Evolutionary conservation across 1,284 basidiomycete species (phyloP), one percentile per base, ranked within the genome.

Genomic region (Moesziomyces sp.): DNA sequence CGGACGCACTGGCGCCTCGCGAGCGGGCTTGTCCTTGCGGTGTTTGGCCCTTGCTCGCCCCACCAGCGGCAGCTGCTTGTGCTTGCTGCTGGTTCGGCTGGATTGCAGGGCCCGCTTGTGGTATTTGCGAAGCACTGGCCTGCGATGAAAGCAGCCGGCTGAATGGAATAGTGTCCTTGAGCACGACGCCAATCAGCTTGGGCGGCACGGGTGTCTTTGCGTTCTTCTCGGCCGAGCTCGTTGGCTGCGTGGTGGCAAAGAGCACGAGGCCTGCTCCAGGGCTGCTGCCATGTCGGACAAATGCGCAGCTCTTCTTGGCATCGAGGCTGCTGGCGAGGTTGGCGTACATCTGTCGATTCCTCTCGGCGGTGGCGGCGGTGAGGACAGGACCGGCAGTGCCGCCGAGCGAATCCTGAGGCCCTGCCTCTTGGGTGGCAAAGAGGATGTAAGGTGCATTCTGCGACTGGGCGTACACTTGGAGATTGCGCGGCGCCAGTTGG

Each of bases 261-360:
- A 80, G 43, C 24, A 77, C 73, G 49, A 77, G 42, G 10, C 79
- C 79, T 13, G 71, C 74, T 0, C 66, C 74, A 1, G 74, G 56
- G 19, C 42, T 64, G 24, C 60, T 47, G 3, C 72, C 75, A 50
- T 77, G 76, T n/a, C 71, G 46, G 4, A 80, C 64, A 42, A 70
- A 79, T 3, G 79, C 79, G 44, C 69, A 77, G 45, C 77, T 68
- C 60, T 76, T 74, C 46, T 79, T 76, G 10, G 66, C 69, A 24
- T 79, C 73, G 23, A 80, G 58, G 47, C 71, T 76, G 49, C 57
- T 56, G 3, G 76, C 71, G 5, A 80, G 61, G 40, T 48, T 70
- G 6, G 57, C 40, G 52, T 80, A 80, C 77, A 79, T 80, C n/a
- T 70, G 52, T 19, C 52, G 51, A 24, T 80, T 80, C 63, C 68